phyloP scores from a whole-genome alignment of 805 yeast genomes.

The Tetrapisispora arboricola region DNA sequence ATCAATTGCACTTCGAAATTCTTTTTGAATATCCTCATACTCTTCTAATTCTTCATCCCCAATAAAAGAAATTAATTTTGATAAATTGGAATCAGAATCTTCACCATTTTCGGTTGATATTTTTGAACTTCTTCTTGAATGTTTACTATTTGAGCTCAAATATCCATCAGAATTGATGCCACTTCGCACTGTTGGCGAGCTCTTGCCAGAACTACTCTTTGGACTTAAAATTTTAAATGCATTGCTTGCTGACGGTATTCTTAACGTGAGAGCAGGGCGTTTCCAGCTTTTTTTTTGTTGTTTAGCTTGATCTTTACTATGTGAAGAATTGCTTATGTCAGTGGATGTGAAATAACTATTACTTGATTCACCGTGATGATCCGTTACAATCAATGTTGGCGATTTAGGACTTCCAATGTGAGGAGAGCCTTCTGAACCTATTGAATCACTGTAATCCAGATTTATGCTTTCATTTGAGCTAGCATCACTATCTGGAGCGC shows the following conservation, averaged over 20 bases:
- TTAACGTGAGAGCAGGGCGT: background rate
- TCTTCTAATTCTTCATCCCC: slow-evolving; percentile 27
- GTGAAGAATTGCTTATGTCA: background rate
- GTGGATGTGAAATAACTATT: background rate
- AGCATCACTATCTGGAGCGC: background rate
- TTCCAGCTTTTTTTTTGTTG: background rate
- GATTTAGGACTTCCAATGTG: background rate
- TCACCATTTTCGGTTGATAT: background rate
- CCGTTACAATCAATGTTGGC: background rate
- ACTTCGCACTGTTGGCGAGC: background rate
- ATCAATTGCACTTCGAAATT: slow-evolving; percentile 18
- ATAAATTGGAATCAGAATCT: slow-evolving; percentile 17
- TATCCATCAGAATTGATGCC: background rate
- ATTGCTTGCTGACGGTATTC: slow-evolving; percentile 1
- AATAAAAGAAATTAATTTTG: slow-evolving; percentile 22
- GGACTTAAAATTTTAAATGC: background rate
- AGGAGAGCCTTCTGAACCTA: no score
- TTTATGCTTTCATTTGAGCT: background rate
- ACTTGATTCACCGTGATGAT: slow-evolving; percentile 2
- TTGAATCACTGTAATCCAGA: background rate
- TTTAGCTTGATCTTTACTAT: background rate
- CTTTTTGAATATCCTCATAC: slow-evolving; percentile 25
- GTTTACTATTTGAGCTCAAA: background rate
- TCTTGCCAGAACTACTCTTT: background rate
- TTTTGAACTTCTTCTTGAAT: background rate